Evolutionary conservation across 1,139 yeast species (phyloP), one percentile per base, ranked within the genome.

Genomic region (Hyphopichia wangnamkhiaoensis): DNA sequence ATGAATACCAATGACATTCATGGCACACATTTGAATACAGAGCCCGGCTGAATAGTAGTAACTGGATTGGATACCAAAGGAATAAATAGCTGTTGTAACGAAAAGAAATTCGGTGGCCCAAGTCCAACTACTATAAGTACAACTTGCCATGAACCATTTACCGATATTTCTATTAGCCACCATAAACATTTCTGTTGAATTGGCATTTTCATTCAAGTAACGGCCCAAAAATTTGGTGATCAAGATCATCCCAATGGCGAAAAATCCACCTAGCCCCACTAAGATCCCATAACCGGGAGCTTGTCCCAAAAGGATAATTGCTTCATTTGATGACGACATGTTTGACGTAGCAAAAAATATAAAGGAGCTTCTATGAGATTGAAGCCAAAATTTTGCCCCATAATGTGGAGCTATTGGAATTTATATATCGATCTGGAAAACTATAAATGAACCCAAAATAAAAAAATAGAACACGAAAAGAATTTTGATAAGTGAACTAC

Each of bases 101-200:
- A 59, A 53, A 27, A 60, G 45, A 15, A 63, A 50, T 38, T 61
- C 67, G 13, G 63, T 59, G 12, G 65, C 62, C 67, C 66, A 61
- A 6, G 62, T 51, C 67, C 66, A 61, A 16, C 56, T 47, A 27
- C 54, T 49, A 40, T 59, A 61, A 16, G 60, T 61, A 7, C 65
- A 59, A 28, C 59, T 53, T 1, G 65, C 60, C 6, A 59, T 51
- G 28, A 61, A 51, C 10, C 60, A 56, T 3, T 54, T 48, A 2
- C 63, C 61, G 8, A 62, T 60, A 4, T 49, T 43, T 44, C 68
- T 45, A 34, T 59, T 56, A 9, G 67, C 65, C 29, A 60, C 66
- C 46, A 58, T 51, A 36, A 62, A 62, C 33, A 57, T 58, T 45
- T 62, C 68, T 1, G 67, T 61, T 10, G 59, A 58, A 18, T 58